These are phyloP conservation scores for Sporothrix dimorphospora DNA, from an alignment of 2,329 filamentous ascomycete genomes.

Conservation along the genomic window DNA sequence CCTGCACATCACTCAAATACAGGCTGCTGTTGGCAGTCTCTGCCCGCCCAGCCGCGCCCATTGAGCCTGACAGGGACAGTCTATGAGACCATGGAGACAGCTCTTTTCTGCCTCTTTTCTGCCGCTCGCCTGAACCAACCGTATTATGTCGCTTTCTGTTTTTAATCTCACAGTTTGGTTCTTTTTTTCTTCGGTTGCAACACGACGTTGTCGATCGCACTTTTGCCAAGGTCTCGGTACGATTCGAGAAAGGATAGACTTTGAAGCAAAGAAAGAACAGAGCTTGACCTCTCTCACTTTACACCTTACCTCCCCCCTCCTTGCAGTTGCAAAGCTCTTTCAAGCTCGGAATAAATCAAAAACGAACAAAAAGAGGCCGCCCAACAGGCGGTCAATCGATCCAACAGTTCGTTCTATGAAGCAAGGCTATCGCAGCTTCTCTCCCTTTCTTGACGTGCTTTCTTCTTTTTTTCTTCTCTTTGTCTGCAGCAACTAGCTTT, in stretches of 20 bases:
- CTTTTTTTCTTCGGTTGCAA: neutral
- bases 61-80: neutral
- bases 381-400: neutral
- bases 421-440: neutral
- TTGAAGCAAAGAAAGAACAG: too few relatives aligned
- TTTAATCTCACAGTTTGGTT: neutral
- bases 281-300: neutral
- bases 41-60: neutral
- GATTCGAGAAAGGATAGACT: too few relatives aligned
- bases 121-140: neutral
- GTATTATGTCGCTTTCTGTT: neutral
- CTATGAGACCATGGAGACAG: neutral
- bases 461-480: neutral
- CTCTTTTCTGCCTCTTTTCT: too few relatives aligned
- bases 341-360: neutral
- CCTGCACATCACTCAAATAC: neutral
- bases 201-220: neutral
- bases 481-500: neutral
- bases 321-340: too few relatives aligned
- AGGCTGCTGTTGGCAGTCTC: neutral
- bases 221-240: slow-evolving; percentile 15
- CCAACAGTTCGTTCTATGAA: neutral
- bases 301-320: too few relatives aligned
- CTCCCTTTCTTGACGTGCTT: neutral
- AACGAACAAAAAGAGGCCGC: neutral